Evolutionary conservation across 768 basidiomycete genomes (phyloP), one percentile per base, ranked within the genome.

Genomic region (Termitomyces heimii): DNA sequence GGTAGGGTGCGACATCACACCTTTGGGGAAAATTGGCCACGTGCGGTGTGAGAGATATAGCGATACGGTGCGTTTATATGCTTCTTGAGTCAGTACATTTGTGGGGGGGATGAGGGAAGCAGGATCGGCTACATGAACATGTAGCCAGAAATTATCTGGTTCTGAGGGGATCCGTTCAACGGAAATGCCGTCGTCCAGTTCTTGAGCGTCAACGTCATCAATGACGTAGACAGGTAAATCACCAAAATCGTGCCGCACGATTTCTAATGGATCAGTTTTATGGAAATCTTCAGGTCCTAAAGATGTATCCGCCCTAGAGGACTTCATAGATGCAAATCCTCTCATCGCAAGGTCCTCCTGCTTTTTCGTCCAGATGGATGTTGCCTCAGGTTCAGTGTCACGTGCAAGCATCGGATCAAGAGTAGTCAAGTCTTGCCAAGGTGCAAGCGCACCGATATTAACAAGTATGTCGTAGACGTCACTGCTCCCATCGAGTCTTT

Each of bases 111-210:
- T 77, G 48, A 88, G 62, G 12, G 86, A 75, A 1, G 92, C 93
- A 0, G 95, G 95, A 68, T 99, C 97, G 10, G 97, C 95, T 55
- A 99, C 80, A 67, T 98, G 97, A 26, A 88, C 77, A 64, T 98
- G 95, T 12, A 96, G 67, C 96, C 97, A 98, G 45, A 72, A 67
- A 20, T 70, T 77, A 16, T 77, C 80, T 2, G 83, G 82, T 48
- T 89, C 83, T 4, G 72, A 71, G 5, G 80, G 76, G 32, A 87
- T 77, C n/a, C 72, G 66, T 61, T 96, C 90, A 31, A 98, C 66
- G 2, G 94, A 95, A 32, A 99, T 64, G 2, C 94, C 97, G 67
- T 99, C 97, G 67, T 99, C 97, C 22, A 98, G 79, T 66, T 99
- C 97, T 64, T 88, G 72, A 0, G 97, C 94, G 7, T 64, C 67